phyloP scores from a whole-genome alignment of 2,329 filamentous ascomycete species.

The Dactylonectria estremocensis region DNA sequence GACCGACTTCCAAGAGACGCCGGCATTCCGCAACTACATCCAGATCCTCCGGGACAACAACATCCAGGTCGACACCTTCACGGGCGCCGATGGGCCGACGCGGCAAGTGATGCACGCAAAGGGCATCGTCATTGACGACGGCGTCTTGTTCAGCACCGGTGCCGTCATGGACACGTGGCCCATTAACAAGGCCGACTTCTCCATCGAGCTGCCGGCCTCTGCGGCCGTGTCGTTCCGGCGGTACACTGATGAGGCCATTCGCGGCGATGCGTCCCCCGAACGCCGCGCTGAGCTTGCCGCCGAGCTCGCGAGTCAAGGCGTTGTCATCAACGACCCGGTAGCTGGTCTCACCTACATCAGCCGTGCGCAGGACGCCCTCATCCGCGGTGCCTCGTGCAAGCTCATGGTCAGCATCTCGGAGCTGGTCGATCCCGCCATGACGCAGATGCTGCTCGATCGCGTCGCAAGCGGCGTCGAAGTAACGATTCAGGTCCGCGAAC shows the following conservation, averaged over 20 bases:
- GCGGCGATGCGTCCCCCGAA: neutral
- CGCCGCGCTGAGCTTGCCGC: slow-evolving; percentile 9
- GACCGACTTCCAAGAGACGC: neutral
- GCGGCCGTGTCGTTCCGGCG: neutral
- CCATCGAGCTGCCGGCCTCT: neutral
- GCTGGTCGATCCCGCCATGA: neutral
- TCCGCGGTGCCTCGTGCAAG: neutral
- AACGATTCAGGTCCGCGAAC: neutral
- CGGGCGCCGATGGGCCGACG: neutral
- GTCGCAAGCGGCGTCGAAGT: neutral
- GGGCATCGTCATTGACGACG: slow-evolving; percentile 8
- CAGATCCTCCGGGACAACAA: neutral
- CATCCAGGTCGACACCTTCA: neutral
- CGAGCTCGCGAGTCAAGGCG: slow-evolving; percentile 1
- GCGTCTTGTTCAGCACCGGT: slow-evolving; percentile 5
- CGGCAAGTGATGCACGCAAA: slow-evolving; percentile 13
- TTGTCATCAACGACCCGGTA: slow-evolving; percentile 1
- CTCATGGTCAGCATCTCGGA: neutral
- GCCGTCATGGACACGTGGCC: slow-evolving; percentile 14
- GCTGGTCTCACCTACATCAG: slow-evolving; percentile 7
- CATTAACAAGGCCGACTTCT: slow-evolving; percentile 14
- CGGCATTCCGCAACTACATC: neutral
- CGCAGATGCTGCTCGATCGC: neutral
- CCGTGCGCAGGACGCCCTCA: slow-evolving; percentile 4
- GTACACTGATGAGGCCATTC: neutral